These are phyloP conservation scores for Tremella yokohamensis DNA, from an alignment of 768 basidiomycete genomes.

Conservation along the genomic window DNA sequence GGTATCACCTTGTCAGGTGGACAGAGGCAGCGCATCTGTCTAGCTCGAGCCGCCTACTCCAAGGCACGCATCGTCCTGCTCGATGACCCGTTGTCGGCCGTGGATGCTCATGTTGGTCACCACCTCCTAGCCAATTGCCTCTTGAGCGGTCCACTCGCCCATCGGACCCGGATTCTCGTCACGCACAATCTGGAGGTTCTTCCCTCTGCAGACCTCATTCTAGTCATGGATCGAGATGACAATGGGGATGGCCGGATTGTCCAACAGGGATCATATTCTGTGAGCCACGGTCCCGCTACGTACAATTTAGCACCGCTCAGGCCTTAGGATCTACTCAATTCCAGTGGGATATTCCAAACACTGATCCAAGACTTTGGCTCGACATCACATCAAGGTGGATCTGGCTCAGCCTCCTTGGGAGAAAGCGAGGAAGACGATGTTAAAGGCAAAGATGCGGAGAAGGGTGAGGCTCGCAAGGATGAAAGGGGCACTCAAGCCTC, in stretches of 20 bases:
- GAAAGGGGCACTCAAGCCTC: slow-evolving; percentile 41
- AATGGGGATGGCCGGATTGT: slow-evolving; percentile 52
- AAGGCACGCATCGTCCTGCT: slow-evolving; percentile 40
- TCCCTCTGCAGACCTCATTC: slow-evolving; percentile 39
- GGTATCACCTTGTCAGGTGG: slow-evolving; percentile 55
- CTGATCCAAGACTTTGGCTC: slow-evolving; percentile 53
- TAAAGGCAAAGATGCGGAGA: slow-evolving; percentile 13
- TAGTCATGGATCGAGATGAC: slow-evolving; percentile 40
- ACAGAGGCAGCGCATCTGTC: slow-evolving; percentile 43
- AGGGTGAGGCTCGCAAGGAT: slow-evolving; percentile 15
- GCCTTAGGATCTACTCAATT: slow-evolving; percentile 18
- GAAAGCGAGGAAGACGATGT: slow-evolving; percentile 31
- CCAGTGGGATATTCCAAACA: slow-evolving; percentile 36
- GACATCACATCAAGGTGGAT: slow-evolving; percentile 57
- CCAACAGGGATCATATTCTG: slow-evolving; percentile 62
- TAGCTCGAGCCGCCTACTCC: slow-evolving; percentile 42
- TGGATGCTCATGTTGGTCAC: slow-evolving; percentile 73
- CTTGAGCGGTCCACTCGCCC: slow-evolving; percentile 53
- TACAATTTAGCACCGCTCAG: slow-evolving; percentile 41
- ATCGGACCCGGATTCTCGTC: slow-evolving; percentile 62
- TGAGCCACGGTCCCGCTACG: slow-evolving; percentile 8
- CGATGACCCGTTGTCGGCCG: slow-evolving; percentile 61
- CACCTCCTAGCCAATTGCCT: slow-evolving; percentile 65
- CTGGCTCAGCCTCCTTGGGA: neutral
- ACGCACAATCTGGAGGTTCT: slow-evolving; percentile 49